phyloP scores from a whole-genome alignment of 2,329 filamentous ascomycete species.

The Curvularia sp. region DNA sequence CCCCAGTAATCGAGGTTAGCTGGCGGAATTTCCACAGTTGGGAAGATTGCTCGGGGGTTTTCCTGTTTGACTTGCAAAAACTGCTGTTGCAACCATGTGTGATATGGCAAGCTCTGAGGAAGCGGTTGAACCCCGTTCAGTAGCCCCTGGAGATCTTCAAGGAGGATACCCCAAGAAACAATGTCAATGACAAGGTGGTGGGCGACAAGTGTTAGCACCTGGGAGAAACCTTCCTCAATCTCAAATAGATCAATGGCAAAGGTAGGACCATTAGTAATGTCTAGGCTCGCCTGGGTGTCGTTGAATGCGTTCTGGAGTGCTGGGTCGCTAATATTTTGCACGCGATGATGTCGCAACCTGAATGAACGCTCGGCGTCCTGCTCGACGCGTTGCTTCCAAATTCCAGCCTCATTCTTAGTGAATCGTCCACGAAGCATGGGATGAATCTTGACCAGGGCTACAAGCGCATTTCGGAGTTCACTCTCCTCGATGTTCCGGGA shows the following conservation, averaged over 20 bases:
- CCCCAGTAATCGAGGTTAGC: slow-evolving; percentile 50
- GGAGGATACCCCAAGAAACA: slow-evolving; percentile 51
- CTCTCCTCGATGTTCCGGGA: slow-evolving; percentile 31
- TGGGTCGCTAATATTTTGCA: slow-evolving; percentile 19
- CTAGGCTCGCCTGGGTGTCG: slow-evolving; percentile 40
- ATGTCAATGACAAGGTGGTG: slow-evolving; percentile 50
- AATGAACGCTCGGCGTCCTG: slow-evolving; percentile 35
- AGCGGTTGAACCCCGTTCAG: slow-evolving; percentile 35
- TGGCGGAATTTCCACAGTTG: slow-evolving; percentile 34
- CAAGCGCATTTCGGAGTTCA: slow-evolving; percentile 40
- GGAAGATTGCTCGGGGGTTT: slow-evolving; percentile 34
- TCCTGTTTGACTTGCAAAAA: slow-evolving; percentile 36
- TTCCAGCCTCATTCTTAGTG: slow-evolving; percentile 27
- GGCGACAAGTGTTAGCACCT: slow-evolving; percentile 46
- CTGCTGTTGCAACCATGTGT: slow-evolving; percentile 48
- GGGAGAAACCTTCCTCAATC: slow-evolving; percentile 43
- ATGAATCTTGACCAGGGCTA: slow-evolving; percentile 45
- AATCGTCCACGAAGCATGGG: slow-evolving; percentile 53
- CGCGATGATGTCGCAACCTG: slow-evolving; percentile 32
- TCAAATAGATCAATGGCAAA: slow-evolving; percentile 54
- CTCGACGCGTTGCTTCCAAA: slow-evolving; percentile 46
- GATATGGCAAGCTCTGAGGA: slow-evolving; percentile 46
- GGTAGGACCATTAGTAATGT: slow-evolving; percentile 48
- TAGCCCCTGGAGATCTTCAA: slow-evolving; percentile 48
- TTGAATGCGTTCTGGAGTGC: slow-evolving; percentile 35